Evolutionary conservation across 2,329 filamentous ascomycete genomes (phyloP).

Genomic region (Hirsutella minnesotensis): DNA sequence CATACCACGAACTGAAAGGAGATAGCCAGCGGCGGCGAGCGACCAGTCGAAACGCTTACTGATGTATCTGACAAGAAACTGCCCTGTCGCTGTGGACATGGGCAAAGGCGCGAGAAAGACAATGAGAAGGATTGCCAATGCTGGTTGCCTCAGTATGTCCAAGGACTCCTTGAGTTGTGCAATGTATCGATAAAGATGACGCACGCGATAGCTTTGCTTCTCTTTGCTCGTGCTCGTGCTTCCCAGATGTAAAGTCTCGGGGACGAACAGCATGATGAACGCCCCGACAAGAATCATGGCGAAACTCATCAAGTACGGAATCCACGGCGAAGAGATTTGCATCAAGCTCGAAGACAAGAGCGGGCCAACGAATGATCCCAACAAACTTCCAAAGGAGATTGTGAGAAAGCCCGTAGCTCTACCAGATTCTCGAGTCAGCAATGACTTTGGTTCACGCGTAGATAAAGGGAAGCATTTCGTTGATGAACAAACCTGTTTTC

Average conservation of each 20-base stretch:
- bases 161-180: constrained; percentile 1
- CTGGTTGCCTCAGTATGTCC: constrained; percentile 2
- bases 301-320: constrained; percentile 3
- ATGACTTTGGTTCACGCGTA: background rate
- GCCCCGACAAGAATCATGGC: background rate
- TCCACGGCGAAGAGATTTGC: constrained; percentile 4
- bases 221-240: constrained; percentile 1
- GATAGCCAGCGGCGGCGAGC: constrained; percentile 11
- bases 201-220: background rate
- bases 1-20: constrained; percentile 11
- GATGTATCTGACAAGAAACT: constrained; percentile 13
- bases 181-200: constrained; percentile 1
- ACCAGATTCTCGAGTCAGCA: background rate
- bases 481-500: constrained; percentile 1
- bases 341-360: constrained; percentile 5
- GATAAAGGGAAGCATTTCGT: too few species aligned
- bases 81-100: constrained; percentile 6
- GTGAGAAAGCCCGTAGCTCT: constrained; percentile 4
- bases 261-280: constrained; percentile 1
- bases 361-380: constrained; percentile 3
- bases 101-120: constrained; percentile 8
- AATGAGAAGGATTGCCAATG: constrained; percentile 4
- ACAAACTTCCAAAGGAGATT: constrained; percentile 3
- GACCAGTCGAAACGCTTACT: constrained; percentile 14
- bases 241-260: constrained; percentile 3